Conservation (phyloP, 331 rosid species). For the Cydonia oblonga region DNA sequence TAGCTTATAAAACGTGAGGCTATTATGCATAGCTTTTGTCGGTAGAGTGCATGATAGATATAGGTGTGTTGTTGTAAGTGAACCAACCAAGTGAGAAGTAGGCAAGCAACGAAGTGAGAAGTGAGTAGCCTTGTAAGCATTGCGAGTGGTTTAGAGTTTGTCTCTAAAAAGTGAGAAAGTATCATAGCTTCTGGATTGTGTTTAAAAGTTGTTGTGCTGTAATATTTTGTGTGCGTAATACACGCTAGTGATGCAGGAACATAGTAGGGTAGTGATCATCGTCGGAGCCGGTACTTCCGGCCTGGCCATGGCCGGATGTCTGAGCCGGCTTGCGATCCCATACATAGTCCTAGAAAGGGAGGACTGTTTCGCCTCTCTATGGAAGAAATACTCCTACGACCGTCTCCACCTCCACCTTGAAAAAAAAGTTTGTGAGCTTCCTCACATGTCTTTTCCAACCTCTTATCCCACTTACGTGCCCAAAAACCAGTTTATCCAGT, state of each 20-base stretch:
- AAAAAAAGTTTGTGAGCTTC: slow-evolving; percentile 42
- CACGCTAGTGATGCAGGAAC: slow-evolving; percentile 21
- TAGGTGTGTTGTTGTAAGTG: too few species aligned
- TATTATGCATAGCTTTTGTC: too few species aligned
- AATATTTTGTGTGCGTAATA: too few species aligned
- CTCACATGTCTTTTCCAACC: slow-evolving; percentile 32
- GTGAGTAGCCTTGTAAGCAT: too few species aligned
- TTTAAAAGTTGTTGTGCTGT: too few species aligned
- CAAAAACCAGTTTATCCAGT: slow-evolving; percentile 26
- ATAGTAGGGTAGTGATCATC: slow-evolving; percentile 23
- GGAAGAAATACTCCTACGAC: slow-evolving; percentile 57
- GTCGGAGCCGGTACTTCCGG: slow-evolving; percentile 72
- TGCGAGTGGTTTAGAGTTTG: too few species aligned
- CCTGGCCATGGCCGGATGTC: slow-evolving; percentile 36
- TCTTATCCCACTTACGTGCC: slow-evolving; percentile 43
- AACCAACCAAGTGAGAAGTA: too few species aligned
- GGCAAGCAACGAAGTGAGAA: too few species aligned
- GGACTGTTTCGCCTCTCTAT: slow-evolving; percentile 45
- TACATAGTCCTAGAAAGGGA: slow-evolving; percentile 50
- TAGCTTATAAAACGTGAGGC: too few species aligned
- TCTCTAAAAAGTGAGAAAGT: too few species aligned
- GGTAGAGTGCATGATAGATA: too few species aligned
- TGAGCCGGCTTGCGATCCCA: slow-evolving; percentile 31
- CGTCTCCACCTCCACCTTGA: slow-evolving; percentile 51
- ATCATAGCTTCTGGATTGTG: too few species aligned